Conservation (phyloP, 169 alveolate genomes). For the Haemoproteus tartakovskyi region DNA sequence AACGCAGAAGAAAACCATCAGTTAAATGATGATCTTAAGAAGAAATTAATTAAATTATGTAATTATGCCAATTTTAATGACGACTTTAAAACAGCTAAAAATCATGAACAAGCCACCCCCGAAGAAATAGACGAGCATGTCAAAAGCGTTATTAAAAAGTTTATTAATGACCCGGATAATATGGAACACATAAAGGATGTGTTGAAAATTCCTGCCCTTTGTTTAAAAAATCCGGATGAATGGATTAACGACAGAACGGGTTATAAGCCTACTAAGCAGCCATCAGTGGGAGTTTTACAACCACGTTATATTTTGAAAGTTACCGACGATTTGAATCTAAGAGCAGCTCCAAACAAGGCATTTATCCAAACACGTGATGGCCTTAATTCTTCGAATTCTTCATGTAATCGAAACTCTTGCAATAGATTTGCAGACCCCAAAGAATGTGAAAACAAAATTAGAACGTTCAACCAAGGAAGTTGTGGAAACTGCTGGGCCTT, state of each 20-base stretch:
- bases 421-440: slow-evolving; percentile 34
- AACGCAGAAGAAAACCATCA: neutral
- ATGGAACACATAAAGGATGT: slow-evolving; percentile 31
- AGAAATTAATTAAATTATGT: slow-evolving; percentile 27
- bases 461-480: slow-evolving; percentile 48
- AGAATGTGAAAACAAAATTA: slow-evolving; percentile 40
- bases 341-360: too few relatives aligned
- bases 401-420: neutral
- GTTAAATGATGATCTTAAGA: slow-evolving; percentile 2
- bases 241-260: slow-evolving; percentile 39
- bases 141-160: slow-evolving; percentile 1
- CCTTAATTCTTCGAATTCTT: neutral
- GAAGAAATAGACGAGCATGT: slow-evolving; percentile 28
- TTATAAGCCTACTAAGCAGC: neutral
- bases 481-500: slow-evolving; percentile 54
- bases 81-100: slow-evolving; percentile 37
- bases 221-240: slow-evolving; percentile 38
- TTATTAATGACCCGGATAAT: slow-evolving; percentile 5
- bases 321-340: neutral
- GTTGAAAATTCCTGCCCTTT: slow-evolving; percentile 38
- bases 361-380: neutral
- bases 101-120: slow-evolving; percentile 12
- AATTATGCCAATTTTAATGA: slow-evolving; percentile 27
- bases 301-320: slow-evolving; percentile 8
- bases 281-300: neutral